Evolutionary conservation across 305 asterid species (phyloP).

Genomic region (Fraxinus paxiana): DNA sequence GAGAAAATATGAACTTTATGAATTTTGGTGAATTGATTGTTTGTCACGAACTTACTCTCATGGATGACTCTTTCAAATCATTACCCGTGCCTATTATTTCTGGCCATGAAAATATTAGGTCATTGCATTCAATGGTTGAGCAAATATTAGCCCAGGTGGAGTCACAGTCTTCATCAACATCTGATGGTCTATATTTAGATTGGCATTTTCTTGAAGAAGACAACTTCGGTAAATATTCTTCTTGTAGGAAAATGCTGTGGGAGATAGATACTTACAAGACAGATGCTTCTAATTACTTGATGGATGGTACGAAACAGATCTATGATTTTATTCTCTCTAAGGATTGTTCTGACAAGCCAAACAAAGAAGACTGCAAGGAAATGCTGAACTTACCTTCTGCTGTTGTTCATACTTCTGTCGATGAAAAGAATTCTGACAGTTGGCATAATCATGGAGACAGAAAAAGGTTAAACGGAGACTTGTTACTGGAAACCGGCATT

Average conservation of each 20-base stretch:
- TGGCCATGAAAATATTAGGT: constrained; percentile 35
- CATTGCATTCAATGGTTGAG: constrained; percentile 46
- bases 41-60: constrained; percentile 72
- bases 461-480: constrained; percentile 32
- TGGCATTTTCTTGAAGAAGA: constrained; percentile 76
- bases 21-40: constrained; percentile 61
- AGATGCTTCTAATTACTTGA: constrained; percentile 36
- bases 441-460: constrained; percentile 33
- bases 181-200: constrained; percentile 82
- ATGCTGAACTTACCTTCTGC: constrained; percentile 35
- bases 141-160: constrained; percentile 52
- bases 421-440: constrained; percentile 36
- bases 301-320: constrained; percentile 41
- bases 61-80: constrained; percentile 71
- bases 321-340: constrained; percentile 62
- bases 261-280: constrained; percentile 50
- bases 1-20: constrained; percentile 59
- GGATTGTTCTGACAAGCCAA: constrained; percentile 34
- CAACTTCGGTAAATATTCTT: constrained; percentile 37
- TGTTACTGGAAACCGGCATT: constrained; percentile 32
- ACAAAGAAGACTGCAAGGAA: constrained; percentile 43
- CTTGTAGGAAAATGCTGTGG: constrained; percentile 43
- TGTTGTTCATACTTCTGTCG: constrained; percentile 34
- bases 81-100: constrained; percentile 80
- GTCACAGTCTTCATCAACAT: constrained; percentile 59